These are phyloP conservation scores for Alternaria metachromatica DNA, from an alignment of 2,329 filamentous ascomycete genomes.

Conservation along the genomic window DNA sequence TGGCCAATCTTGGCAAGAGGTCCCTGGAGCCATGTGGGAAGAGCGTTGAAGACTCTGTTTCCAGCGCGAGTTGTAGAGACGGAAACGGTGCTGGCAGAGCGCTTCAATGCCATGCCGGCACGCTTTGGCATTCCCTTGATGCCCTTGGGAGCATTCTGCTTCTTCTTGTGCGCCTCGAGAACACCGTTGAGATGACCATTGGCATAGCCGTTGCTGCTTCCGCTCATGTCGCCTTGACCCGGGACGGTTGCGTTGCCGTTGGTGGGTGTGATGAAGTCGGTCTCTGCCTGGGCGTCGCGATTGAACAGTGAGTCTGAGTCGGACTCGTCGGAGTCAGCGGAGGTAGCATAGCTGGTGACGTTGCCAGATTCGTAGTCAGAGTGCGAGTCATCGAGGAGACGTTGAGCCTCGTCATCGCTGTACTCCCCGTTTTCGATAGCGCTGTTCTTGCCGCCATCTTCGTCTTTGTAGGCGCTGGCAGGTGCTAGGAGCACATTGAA, in stretches of 20 bases:
- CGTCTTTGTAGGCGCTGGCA: slow-evolving; percentile 73
- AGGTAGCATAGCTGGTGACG: slow-evolving; percentile 51
- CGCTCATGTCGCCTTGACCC: slow-evolving; percentile 50
- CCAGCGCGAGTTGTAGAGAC: slow-evolving; percentile 40
- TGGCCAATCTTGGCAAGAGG: slow-evolving; percentile 53
- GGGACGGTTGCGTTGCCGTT: slow-evolving; percentile 56
- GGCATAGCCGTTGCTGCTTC: slow-evolving; percentile 45
- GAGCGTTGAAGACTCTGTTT: slow-evolving; percentile 52
- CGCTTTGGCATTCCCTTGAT: slow-evolving; percentile 45
- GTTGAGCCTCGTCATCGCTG: slow-evolving; percentile 54
- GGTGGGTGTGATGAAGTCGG: slow-evolving; percentile 52
- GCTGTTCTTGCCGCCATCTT: slow-evolving; percentile 55
- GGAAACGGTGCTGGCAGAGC: slow-evolving; percentile 30
- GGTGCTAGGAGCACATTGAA: slow-evolving; percentile 94
- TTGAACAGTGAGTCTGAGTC: slow-evolving; percentile 39
- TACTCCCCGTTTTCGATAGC: slow-evolving; percentile 61
- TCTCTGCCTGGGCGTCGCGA: slow-evolving; percentile 37
- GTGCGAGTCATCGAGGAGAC: slow-evolving; percentile 50
- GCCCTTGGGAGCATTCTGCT: slow-evolving; percentile 39
- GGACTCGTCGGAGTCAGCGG: slow-evolving; percentile 32
- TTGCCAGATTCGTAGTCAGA: slow-evolving; percentile 57
- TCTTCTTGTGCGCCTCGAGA: slow-evolving; percentile 23
- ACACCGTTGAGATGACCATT: slow-evolving; percentile 47
- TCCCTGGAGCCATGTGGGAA: slow-evolving; percentile 63
- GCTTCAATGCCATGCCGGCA: slow-evolving; percentile 25